Percentiles rank a stretch among this genome's conserved stretches.
Conservation (phyloP, 2,329 filamentous ascomycete genomes). For the Chrysosporium keratinophilum region DNA sequence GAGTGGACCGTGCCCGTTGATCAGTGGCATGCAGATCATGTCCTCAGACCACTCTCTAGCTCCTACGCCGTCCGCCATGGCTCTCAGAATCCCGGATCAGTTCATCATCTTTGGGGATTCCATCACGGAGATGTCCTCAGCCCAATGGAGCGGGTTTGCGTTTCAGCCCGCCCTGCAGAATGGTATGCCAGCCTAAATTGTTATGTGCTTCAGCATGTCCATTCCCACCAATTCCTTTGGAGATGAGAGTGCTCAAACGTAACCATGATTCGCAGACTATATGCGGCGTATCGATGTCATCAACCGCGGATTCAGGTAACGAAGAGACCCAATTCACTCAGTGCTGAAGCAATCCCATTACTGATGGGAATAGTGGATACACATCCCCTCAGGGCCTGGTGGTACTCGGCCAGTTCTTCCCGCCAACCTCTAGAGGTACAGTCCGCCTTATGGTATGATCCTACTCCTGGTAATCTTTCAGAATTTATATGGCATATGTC, state of each 20-base stretch:
- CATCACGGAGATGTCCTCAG: slow-evolving; percentile 60
- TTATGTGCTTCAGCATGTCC: neutral
- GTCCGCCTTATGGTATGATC: slow-evolving; percentile 35
- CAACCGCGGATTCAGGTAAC: slow-evolving; percentile 66
- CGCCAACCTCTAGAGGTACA: slow-evolving; percentile 47
- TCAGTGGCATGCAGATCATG: neutral
- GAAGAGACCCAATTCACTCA: neutral
- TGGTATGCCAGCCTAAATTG: slow-evolving; percentile 40
- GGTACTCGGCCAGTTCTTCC: slow-evolving; percentile 60
- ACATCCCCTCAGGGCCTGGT: slow-evolving; percentile 65
- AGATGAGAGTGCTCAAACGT: neutral
- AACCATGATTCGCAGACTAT: slow-evolving; percentile 47
- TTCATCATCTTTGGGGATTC: slow-evolving; percentile 84
- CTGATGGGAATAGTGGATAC: slow-evolving; percentile 51
- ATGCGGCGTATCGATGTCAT: slow-evolving; percentile 71
- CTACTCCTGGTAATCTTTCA: neutral
- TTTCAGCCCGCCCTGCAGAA: slow-evolving; percentile 62
- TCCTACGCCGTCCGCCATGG: neutral
- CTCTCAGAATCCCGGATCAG: slow-evolving; percentile 47
- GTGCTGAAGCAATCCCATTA: neutral
- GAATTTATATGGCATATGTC: neutral
- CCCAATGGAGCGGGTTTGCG: slow-evolving; percentile 57
- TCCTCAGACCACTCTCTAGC: neutral
- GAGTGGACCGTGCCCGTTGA: too few relatives aligned
- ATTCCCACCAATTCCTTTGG: neutral